Evolutionary conservation across 345 rosid genomes (phyloP).

Genomic region (Dipteronia dyeriana): DNA sequence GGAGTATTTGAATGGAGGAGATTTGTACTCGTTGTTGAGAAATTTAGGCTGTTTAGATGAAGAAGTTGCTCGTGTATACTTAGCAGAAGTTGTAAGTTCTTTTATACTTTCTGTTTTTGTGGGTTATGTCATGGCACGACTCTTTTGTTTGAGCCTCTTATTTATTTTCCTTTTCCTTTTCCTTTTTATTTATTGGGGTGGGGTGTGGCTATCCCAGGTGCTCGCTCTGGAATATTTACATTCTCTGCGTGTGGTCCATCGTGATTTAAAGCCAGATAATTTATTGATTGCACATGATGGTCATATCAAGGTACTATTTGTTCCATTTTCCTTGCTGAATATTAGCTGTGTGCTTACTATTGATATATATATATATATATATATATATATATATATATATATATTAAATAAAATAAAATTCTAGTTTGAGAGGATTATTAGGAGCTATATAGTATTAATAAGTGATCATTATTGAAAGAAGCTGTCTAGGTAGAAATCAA

Average conservation of each 20-base stretch:
- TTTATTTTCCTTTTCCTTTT: not conserved
- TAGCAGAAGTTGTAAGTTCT: constrained; percentile 96
- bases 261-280: constrained; percentile 99
- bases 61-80: constrained; percentile 95
- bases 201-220: constrained; percentile 50
- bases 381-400: no score
- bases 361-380: no score
- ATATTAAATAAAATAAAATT: not conserved
- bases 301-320: constrained; percentile 74
- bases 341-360: not conserved
- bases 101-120: not conserved
- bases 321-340: not conserved
- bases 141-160: constrained; percentile 6
- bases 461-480: not conserved
- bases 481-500: not conserved
- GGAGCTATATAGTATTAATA: not conserved
- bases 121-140: not conserved
- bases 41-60: constrained; percentile 98
- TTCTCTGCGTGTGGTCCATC: constrained; percentile 91
- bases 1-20: constrained; percentile 99
- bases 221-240: constrained; percentile 98
- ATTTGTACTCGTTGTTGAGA: constrained; percentile 90
- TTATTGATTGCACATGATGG: constrained; percentile 98
- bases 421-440: not conserved
- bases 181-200: constrained; percentile 7